A percentile compares a stretch with the other conserved stretches of the same genome.
Conservation (phyloP, 2,329 filamentous ascomycete genomes). For the Trichoderma asperellum region DNA sequence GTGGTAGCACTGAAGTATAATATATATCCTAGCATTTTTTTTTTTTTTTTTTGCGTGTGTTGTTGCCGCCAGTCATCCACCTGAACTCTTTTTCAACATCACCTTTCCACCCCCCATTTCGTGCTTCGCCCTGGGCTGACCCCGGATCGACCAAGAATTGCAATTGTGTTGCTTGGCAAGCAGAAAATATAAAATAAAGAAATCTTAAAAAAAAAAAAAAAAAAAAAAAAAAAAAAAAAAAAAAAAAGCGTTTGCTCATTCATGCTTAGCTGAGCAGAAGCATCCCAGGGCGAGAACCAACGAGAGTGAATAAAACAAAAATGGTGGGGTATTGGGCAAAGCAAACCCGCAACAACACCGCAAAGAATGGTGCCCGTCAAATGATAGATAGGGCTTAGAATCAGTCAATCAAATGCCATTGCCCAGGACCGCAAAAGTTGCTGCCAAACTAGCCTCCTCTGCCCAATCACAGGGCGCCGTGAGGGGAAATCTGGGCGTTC, state of each 20-base stretch:
- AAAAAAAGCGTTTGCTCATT: neutral
- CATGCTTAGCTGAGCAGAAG: neutral
- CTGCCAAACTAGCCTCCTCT: neutral
- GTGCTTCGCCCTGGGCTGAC: neutral
- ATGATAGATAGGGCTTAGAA: conserved; percentile 6
- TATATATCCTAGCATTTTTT: too few relatives aligned
- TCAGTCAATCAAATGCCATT: neutral
- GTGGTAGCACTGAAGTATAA: neutral
- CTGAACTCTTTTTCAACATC: neutral
- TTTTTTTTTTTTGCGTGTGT: neutral
- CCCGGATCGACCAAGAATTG: neutral
- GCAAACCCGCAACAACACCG: neutral
- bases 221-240: neutral
- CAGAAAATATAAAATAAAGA: neutral
- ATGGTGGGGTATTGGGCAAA: neutral
- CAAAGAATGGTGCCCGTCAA: conserved; percentile 3
- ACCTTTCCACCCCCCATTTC: neutral
- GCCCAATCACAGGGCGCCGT: neutral
- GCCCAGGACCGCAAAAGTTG: neutral
- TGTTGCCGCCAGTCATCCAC: neutral
- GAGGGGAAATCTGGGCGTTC: neutral
- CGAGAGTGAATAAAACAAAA: neutral
- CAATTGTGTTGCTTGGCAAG: neutral
- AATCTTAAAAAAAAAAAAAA: neutral
- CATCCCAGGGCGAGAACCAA: neutral